A percentile compares a stretch with the other conserved stretches of the same genome.
Evolutionary conservation across 495 filamentous ascomycete genomes (phyloP).

Genomic region (Lasiosphaeria ovina): DNA sequence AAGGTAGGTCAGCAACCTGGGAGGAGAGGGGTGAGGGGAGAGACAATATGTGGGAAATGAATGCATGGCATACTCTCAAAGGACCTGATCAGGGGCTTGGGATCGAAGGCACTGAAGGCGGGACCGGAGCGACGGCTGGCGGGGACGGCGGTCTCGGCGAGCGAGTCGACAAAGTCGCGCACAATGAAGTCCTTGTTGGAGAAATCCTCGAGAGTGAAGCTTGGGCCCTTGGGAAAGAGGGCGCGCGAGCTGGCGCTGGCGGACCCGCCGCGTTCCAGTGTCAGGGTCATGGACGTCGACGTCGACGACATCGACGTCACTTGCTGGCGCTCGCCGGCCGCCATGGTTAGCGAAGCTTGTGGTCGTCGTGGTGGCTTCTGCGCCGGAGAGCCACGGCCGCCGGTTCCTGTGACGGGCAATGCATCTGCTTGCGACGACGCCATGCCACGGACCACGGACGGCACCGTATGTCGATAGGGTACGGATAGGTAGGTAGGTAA

Average conservation of each 20-base stretch:
- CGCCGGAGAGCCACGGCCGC: no score
- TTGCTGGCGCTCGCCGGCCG: no score
- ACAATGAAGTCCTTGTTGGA: constrained; percentile 93
- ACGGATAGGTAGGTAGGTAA: no score
- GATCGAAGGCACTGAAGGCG: constrained; percentile 79
- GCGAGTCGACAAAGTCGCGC: constrained; percentile 91
- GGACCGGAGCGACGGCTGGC: constrained; percentile 69
- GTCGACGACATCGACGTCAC: no score
- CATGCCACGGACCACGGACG: no score
- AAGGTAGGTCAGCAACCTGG: neutral
- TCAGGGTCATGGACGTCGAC: no score
- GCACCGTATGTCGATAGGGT: no score
- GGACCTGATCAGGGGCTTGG: constrained; percentile 92
- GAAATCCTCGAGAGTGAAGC: constrained; percentile 85
- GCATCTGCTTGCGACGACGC: no score
- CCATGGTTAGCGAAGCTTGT: no score
- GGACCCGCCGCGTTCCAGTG: constrained; percentile 40
- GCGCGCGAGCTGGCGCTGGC: constrained; percentile 52
- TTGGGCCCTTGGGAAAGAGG: constrained; percentile 73
- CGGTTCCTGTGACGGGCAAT: no score
- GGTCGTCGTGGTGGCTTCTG: no score
- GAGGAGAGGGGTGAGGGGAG: no score
- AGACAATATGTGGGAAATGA: neutral
- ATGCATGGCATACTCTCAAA: constrained; percentile 67
- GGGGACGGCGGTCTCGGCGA: constrained; percentile 81